Evolutionary conservation across 2,329 filamentous ascomycete species (phyloP), one percentile per base, ranked within the genome.

Genomic region (Colletotrichum abscissum): DNA sequence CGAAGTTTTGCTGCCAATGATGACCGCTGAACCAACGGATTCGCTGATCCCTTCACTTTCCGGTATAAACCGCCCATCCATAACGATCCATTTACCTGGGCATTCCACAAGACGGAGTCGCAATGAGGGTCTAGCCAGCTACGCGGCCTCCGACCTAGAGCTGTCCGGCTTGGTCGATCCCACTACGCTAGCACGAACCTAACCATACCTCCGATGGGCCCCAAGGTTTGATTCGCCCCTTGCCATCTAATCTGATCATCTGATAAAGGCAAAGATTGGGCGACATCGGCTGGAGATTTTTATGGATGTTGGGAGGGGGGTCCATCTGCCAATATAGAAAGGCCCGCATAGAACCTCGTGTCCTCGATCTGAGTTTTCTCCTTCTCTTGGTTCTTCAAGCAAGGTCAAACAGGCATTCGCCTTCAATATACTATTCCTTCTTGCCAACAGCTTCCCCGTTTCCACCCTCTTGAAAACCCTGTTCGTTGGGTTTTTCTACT

Each of bases 181-280:
- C 64, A 72, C 69, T 38, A 62, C 69, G 69, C 69, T 72, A 72
- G 64, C 64, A 72, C 69, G 57, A 68, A 72, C 64, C 69, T 11
- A 72, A 72, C 35, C 69, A 72, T 72, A 72, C 54, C 54, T 69
- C 65, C 65, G 66, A 46, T 46, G 24, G 30, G 38, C 5, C 28
- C 28, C 19, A 42, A 42, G 14, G 9, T 69, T 16, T 72, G 38
- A 69, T 64, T 72, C 59, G 69, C 52, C n/a, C 49, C 54, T 64
- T 64, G 54, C 30, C 65, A 72, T 72, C 69, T 72, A 69, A 72
- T 72, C 65, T 72, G 69, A 72, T 72, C 69, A 72, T 72, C 69
- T 72, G 69, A 72, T 72, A 72, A 72, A 60, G 59, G 22, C 35
- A 65, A 63, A 69, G 54, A 55, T 60, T 69, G 69, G 59, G 69